phyloP scores from a whole-genome alignment of 148 eudicot species.

The Spergularia bocconei region DNA sequence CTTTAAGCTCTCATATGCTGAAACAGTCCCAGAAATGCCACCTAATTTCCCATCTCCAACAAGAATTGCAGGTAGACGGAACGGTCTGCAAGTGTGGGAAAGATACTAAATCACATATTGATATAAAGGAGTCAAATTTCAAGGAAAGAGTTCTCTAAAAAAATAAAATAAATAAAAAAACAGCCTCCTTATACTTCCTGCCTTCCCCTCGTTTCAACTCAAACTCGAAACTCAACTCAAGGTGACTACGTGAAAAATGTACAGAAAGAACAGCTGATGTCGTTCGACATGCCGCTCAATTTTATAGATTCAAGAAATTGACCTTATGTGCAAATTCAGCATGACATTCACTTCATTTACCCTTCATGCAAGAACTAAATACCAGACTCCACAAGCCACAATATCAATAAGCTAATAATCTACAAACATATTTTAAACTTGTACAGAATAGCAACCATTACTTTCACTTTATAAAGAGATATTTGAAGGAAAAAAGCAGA shows the following conservation, averaged over 20 bases:
- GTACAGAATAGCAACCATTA: too few species aligned
- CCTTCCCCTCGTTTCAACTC: background rate
- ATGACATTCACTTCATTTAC: background rate
- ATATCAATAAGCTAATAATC: too few species aligned
- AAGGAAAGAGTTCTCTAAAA: too few species aligned
- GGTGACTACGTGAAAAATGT: too few species aligned
- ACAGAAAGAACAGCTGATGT: too few species aligned
- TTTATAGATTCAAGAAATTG: background rate
- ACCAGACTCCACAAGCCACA: background rate
- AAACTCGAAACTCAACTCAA: background rate
- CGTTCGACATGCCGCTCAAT: too few species aligned
- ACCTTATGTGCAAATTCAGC: background rate
- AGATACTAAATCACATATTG: slow-evolving; percentile 17
- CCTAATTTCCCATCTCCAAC: slow-evolving; percentile 97
- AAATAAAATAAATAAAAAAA: too few species aligned
- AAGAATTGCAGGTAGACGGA: slow-evolving; percentile 80
- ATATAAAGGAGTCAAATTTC: background rate
- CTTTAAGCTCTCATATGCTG: slow-evolving; percentile 89
- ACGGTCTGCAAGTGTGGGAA: slow-evolving; percentile 52
- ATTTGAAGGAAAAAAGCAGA: too few species aligned
- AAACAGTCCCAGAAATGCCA: slow-evolving; percentile 87
- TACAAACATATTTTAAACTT: too few species aligned
- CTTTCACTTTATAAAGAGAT: too few species aligned
- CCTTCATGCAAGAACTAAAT: background rate
- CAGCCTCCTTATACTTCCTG: too few species aligned